Percentiles rank a stretch among this genome's conserved stretches.
These are phyloP conservation scores for Hordeum vulgare DNA, from an alignment of 176 grass and related monocot genomes.

Conservation along the genomic window DNA sequence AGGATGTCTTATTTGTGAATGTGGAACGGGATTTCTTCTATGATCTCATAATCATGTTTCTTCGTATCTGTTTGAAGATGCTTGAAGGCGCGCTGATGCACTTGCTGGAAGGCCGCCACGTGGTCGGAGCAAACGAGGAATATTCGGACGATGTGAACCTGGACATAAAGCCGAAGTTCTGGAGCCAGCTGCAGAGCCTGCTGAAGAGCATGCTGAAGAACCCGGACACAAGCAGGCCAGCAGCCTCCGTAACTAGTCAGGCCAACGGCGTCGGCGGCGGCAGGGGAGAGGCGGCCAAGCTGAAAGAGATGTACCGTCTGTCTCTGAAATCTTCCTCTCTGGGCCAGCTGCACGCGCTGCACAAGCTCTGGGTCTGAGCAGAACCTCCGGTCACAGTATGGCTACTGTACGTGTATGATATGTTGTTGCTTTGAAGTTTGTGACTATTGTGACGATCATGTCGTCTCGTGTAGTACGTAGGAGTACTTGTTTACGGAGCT, in stretches of 20 bases:
- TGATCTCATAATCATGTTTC: neutral
- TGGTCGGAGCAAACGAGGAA: slow-evolving; percentile 50
- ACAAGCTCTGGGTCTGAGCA: slow-evolving; percentile 55
- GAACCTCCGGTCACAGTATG: neutral
- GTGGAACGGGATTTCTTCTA: neutral
- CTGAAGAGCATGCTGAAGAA: slow-evolving; percentile 61
- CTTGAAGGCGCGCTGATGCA: slow-evolving; percentile 59
- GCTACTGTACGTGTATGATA: neutral
- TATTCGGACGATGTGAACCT: slow-evolving; percentile 28
- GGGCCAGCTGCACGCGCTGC: slow-evolving; percentile 53
- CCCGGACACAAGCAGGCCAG: slow-evolving; percentile 14
- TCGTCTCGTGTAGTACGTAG: neutral
- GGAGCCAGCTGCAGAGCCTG: slow-evolving; percentile 66
- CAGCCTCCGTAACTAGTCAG: slow-evolving; percentile 27
- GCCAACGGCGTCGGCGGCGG: slow-evolving; percentile 15
- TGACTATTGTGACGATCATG: neutral
- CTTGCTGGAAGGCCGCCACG: slow-evolving; percentile 75
- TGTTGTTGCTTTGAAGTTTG: neutral
- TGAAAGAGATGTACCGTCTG: slow-evolving; percentile 81
- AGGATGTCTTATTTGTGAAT: neutral
- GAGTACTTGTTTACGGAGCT: neutral
- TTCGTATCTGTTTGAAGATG: slow-evolving; percentile 32
- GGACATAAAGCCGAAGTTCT: slow-evolving; percentile 69
- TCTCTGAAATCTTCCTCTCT: slow-evolving; percentile 59
- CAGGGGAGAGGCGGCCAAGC: slow-evolving; percentile 47